Conservation (phyloP, 2,329 filamentous ascomycete genomes). For the Fusarium robinianum region DNA sequence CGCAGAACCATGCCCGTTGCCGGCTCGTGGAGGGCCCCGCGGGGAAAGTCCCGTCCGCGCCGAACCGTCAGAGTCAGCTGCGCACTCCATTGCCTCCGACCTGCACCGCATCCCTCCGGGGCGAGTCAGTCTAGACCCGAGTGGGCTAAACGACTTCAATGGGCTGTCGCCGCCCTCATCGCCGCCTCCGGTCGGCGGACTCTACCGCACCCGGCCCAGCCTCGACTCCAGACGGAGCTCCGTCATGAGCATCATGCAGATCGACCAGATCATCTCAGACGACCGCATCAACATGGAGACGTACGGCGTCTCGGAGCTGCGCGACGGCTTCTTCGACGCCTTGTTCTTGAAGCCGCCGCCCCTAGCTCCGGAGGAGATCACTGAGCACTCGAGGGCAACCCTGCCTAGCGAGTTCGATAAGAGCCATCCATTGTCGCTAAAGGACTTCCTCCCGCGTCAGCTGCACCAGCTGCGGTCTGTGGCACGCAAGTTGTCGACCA, state of each 20-base stretch:
- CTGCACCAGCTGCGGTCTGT: conserved; percentile 50
- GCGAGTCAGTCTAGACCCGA: conserved; percentile 24
- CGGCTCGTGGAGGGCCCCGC: background rate
- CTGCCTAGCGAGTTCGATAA: conserved; percentile 54
- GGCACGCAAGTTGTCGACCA: conserved; percentile 48
- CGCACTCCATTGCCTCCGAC: conserved; percentile 2
- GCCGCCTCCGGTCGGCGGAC: conserved; percentile 8
- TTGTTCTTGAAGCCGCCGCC: conserved; percentile 51
- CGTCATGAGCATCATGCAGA: conserved; percentile 39
- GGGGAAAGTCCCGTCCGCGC: conserved; percentile 8
- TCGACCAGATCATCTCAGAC: conserved; percentile 42
- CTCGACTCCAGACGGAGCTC: conserved; percentile 37
- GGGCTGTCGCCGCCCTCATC: conserved; percentile 7
- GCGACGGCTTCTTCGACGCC: conserved; percentile 55
- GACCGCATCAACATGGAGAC: conserved; percentile 45
- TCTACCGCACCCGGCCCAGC: conserved; percentile 24
- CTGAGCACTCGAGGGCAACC: conserved; percentile 48
- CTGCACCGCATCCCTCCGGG: conserved; percentile 1
- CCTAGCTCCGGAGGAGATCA: conserved; percentile 45
- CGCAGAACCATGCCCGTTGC: conserved; percentile 3
- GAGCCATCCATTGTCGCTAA: conserved; percentile 51
- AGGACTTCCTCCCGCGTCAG: conserved; percentile 53
- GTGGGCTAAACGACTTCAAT: conserved; percentile 22
- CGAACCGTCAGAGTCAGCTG: conserved; percentile 11
- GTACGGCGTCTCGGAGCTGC: conserved; percentile 49